Evolutionary conservation across 2,329 filamentous ascomycete species (phyloP), one percentile per base, ranked within the genome.

Genomic region (Chaetomiaceae sp.): DNA sequence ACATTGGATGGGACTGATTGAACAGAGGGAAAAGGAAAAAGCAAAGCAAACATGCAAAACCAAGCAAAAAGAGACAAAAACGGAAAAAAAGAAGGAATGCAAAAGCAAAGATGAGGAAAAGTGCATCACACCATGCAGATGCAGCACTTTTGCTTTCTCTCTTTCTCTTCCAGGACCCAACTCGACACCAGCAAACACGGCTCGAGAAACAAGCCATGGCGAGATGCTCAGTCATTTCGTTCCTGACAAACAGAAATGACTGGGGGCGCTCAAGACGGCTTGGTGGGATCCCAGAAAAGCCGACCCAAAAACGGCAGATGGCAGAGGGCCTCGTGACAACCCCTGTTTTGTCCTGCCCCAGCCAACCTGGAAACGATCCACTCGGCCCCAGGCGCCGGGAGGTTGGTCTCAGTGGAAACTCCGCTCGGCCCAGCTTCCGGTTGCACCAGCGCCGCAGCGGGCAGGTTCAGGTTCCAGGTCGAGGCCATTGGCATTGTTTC

Each of bases 391-490:
- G 41, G 48, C 39, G 54, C 57, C 53, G 46, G 50, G 53, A 58
- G 49, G 49, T 54, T 47, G 55, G 44, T 48, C 49, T 27, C 25
- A 27, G 25, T 27, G 25, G 25, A 27, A 27, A n/a, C 43, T 48
- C 53, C 49, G 44, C 53, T 54, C 53, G 58, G 55, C 51, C 53
- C 50, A 52, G 52, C 50, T 54, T 56, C 57, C 55, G 54, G 55
- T n/a, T 9, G 23, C 46, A 35, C 35, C 34, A n/a, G n/a, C 25
- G 20, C 21, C 7, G 19, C 10, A n/a, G 12, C 8, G 20, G n/a
- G 9, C 21, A 19, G 14, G 30, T 10, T 6, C 25, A 10, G 25
- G 10, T 7, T 27, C 25, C 25, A 27, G 25, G 25, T 27, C 25
- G 6, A 27, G 25, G 2, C 25, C 10, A 27, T 7, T 10, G 25